Base-by-base conservation (phyloP, 306 rosid species). In the Casuarina cunninghamiana region DNA sequence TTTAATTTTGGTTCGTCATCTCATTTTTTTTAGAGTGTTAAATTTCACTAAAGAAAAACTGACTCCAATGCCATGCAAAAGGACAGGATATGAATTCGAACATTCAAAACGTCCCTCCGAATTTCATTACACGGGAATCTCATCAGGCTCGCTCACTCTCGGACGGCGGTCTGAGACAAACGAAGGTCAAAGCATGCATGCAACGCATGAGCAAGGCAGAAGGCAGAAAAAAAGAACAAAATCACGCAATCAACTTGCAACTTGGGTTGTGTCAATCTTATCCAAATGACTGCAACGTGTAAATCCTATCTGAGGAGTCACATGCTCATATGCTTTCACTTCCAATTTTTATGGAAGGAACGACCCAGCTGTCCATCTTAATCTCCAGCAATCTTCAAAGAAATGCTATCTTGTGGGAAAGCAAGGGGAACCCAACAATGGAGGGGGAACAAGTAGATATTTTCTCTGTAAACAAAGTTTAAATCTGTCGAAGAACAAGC, bases 301-400 rank as follows among this genome's bases (percentile, higher is more conserved):
- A 45, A 53, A 54, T 51, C 10, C 80, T 75, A 55, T 79, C 75
- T 65, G 21, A 63, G 70, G 5, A 35, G 39, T 68, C 92, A 84
- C 89, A 60, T 88, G 90, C 44, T 32, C 57, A 63, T 82, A 82
- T 85, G 83, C 89, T 39, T 63, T 80, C 83, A 55, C 71, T 80
- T 75, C 75, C 84, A 55, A 76, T 74, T 66, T 76, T 78, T 53
- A 72, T 21, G 81, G 72, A 80, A 72, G 65, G 73, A 79, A 39
- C 88, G 80, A 77, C 84, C 88, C 72, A 32, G 3, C 26, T n/a
- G 43, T 53, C 48, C n/a, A 61, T 57, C 41, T 55, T 17, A 19
- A 35, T 53, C 55, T 15, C 17, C 45, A 48, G 9, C 26, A 32
- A 69, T 26, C 66, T 55, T 72, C 45, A 60, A 58, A 67, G 71